Evolutionary conservation across 257 asterid species (phyloP).

Genomic region (Fraxinus pennsylvanica): DNA sequence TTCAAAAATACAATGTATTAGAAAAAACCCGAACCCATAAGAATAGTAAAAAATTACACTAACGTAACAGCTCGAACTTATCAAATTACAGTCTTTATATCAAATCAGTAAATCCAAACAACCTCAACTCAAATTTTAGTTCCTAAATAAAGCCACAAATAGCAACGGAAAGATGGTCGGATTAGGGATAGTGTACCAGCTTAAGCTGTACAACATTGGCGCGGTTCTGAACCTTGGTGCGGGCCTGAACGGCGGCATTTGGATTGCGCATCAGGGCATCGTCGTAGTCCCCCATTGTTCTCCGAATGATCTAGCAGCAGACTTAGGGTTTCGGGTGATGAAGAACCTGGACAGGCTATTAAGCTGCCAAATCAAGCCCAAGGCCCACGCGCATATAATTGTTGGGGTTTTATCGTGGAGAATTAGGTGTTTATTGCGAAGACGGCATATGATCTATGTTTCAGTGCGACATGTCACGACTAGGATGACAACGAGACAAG

Average conservation of each 20-base stretch:
- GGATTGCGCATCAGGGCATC: constrained; percentile 90
- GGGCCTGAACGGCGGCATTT: constrained; percentile 88
- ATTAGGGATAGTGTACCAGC: constrained; percentile 46
- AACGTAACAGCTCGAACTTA: too few relatives aligned
- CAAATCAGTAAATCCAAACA: not conserved
- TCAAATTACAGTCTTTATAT: too few relatives aligned
- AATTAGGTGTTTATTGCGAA: constrained; percentile 2
- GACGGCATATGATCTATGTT: constrained; percentile 20
- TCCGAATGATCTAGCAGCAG: constrained; percentile 13
- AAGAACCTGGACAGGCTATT: constrained; percentile 12
- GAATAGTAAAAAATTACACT: too few relatives aligned
- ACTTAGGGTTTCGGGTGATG: constrained; percentile 28
- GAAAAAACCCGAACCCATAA: too few relatives aligned
- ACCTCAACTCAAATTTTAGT: not conserved
- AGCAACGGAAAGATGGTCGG: constrained; percentile 4
- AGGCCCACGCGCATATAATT: not conserved
- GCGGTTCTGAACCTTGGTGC: constrained; percentile 90
- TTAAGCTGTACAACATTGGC: constrained; percentile 93
- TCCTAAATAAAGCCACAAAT: not conserved
- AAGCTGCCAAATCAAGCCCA: not conserved
- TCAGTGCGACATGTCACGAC: too few relatives aligned
- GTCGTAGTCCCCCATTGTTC: constrained; percentile 78
- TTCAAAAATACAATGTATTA: too few relatives aligned
- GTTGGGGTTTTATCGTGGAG: constrained; percentile 5
- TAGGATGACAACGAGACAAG: too few relatives aligned